Percentiles rank a stretch among this genome's conserved stretches.
phyloP scores from a whole-genome alignment of 2,329 filamentous ascomycete genomes.

The Xylariaceae sp. region DNA sequence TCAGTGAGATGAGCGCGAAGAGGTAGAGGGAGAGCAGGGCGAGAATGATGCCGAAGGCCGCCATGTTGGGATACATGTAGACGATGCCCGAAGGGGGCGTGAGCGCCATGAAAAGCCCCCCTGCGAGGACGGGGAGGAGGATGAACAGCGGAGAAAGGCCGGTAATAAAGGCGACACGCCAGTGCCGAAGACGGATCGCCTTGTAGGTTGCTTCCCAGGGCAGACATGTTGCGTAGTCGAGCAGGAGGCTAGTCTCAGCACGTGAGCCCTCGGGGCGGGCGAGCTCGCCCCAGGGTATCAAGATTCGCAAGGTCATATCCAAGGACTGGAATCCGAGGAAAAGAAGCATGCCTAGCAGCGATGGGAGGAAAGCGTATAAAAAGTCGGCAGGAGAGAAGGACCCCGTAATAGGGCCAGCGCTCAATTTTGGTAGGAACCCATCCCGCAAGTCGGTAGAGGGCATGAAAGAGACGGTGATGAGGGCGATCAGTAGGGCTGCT shows the following conservation, averaged over 20 bases:
- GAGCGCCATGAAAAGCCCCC: conserved; percentile 70
- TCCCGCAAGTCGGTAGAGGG: conserved; percentile 58
- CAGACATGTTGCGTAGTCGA: conserved; percentile 65
- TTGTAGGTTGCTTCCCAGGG: conserved; percentile 56
- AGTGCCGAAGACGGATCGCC: conserved; percentile 59
- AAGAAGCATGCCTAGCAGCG: conserved; percentile 61
- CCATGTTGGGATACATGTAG: conserved; percentile 67
- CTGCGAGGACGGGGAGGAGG: conserved; percentile 62
- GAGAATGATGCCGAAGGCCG: conserved; percentile 70
- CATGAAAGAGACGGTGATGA: conserved; percentile 76
- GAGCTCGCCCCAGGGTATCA: conserved; percentile 67
- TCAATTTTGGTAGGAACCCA: conserved; percentile 69
- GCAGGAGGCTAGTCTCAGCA: conserved; percentile 60
- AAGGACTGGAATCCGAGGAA: conserved; percentile 65
- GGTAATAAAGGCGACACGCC: conserved; percentile 59
- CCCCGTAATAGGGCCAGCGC: conserved; percentile 51
- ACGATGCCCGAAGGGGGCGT: conserved; percentile 50
- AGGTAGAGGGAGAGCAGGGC: conserved; percentile 68
- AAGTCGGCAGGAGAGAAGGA: conserved; percentile 88
- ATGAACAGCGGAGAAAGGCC: conserved; percentile 55
- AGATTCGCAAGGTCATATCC: conserved; percentile 60
- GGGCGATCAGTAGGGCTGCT: conserved; percentile 59
- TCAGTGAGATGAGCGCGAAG: conserved; percentile 55
- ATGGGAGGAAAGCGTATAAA: conserved; percentile 73
- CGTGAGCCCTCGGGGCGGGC: conserved; percentile 51